phyloP scores from a whole-genome alignment of 108 stramenopile species.

The Cylindrotheca fusiformis region DNA sequence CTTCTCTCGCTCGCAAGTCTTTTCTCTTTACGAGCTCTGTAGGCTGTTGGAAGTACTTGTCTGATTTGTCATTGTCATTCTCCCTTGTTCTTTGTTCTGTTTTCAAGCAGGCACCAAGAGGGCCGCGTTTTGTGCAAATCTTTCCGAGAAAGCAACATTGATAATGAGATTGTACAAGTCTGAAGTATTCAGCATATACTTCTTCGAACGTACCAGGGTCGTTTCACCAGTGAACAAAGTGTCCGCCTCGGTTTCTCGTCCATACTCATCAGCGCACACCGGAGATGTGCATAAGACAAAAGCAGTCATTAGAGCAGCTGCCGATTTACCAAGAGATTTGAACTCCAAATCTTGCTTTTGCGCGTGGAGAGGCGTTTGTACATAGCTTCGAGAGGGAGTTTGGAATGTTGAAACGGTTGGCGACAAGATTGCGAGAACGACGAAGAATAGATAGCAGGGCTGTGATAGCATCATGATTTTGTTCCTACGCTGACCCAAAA shows the following conservation, averaged over 20 bases:
- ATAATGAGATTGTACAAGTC: too few species aligned
- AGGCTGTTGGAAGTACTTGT: slow-evolving; percentile 67
- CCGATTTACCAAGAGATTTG: slow-evolving; percentile 1
- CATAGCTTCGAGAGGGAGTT: too few species aligned
- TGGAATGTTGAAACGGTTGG: too few species aligned
- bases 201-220: slow-evolving; percentile 44
- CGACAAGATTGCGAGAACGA: too few species aligned
- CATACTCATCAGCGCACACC: slow-evolving; percentile 74
- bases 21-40: slow-evolving; percentile 40
- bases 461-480: too few species aligned
- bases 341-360: too few species aligned
- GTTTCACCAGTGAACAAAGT: slow-evolving; percentile 85
- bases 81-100: slow-evolving; percentile 57
- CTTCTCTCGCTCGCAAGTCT: slow-evolving; percentile 22
- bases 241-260: slow-evolving; percentile 70
- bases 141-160: too few species aligned
- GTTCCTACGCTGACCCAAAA: too few species aligned
- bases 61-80: slow-evolving; percentile 83
- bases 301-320: slow-evolving; percentile 4
- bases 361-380: too few species aligned
- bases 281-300: slow-evolving; percentile 6
- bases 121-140: slow-evolving; percentile 83
- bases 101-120: slow-evolving; percentile 75
- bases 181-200: too few species aligned
- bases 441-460: too few species aligned